Conservation (phyloP, 352 stramenopile species). For the Phytopythium helicoides region DNA sequence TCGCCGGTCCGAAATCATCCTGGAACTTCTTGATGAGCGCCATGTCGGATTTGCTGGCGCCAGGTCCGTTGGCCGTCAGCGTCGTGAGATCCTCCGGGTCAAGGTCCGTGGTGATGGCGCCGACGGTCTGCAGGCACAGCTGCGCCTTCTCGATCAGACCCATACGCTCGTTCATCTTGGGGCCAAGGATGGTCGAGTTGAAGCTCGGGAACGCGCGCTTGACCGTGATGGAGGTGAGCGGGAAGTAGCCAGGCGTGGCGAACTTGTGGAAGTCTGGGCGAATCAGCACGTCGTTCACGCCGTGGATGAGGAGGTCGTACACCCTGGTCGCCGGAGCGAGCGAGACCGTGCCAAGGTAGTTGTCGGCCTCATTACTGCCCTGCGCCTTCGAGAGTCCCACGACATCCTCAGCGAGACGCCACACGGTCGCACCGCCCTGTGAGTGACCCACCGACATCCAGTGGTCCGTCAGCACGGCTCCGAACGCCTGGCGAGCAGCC, state of each 20-base stretch:
- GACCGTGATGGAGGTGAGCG: constrained; percentile 1
- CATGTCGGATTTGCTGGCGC: background rate
- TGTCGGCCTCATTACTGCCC: constrained; percentile 4
- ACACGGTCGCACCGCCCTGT: constrained; percentile 7
- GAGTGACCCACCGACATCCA: constrained; percentile 11
- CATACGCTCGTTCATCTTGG: background rate
- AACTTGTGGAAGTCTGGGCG: constrained; percentile 6
- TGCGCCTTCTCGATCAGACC: constrained; percentile 6
- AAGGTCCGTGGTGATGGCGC: constrained; percentile 4
- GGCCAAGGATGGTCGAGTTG: constrained; percentile 9
- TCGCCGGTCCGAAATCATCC: constrained; percentile 2
- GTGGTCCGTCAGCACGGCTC: background rate
- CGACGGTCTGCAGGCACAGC: constrained; percentile 1
- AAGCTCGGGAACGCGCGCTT: constrained; percentile 4
- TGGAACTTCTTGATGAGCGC: constrained; percentile 3
- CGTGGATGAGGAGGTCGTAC: constrained; percentile 1
- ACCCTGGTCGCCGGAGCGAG: background rate
- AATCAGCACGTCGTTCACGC: background rate
- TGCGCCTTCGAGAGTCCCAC: background rate
- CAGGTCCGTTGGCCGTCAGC: background rate
- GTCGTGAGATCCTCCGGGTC: constrained; percentile 4
- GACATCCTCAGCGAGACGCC: constrained; percentile 6
- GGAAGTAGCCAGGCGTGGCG: constrained; percentile 1
- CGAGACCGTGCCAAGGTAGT: constrained; percentile 9
- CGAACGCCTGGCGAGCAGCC: constrained; percentile 8